Evolutionary conservation across 441 rosid species (phyloP).

Genomic region (Gossypium laxum): DNA sequence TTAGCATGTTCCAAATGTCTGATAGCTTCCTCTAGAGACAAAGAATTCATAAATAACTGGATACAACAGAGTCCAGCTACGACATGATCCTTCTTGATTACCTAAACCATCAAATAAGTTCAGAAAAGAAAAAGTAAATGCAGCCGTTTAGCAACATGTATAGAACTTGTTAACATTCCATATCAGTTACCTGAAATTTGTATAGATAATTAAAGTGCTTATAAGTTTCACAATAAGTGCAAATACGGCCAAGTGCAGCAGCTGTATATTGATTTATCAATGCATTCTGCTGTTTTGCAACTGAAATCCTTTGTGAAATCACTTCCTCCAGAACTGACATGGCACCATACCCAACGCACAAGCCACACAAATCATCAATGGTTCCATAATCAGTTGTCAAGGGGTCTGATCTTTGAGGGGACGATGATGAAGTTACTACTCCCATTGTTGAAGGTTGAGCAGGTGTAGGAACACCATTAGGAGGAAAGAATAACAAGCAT

Average conservation of each 20-base stretch:
- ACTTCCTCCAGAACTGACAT: constrained; percentile 79
- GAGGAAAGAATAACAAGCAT: constrained; percentile 79
- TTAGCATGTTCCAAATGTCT: constrained; percentile 81
- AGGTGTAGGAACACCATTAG: constrained; percentile 57
- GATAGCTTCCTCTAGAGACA: constrained; percentile 79
- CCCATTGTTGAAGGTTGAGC: constrained; percentile 58
- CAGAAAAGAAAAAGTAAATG: neutral
- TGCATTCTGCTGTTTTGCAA: constrained; percentile 49
- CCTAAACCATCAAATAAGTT: constrained; percentile 37
- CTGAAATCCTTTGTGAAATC: constrained; percentile 55
- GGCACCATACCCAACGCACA: constrained; percentile 76
- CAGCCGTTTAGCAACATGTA: too few species aligned
- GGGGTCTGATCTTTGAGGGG: constrained; percentile 90
- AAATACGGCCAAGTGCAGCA: constrained; percentile 70
- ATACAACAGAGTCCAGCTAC: constrained; percentile 96
- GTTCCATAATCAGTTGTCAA: constrained; percentile 89
- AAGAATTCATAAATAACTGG: constrained; percentile 87
- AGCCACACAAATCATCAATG: constrained; percentile 74
- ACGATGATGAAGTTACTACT: constrained; percentile 54
- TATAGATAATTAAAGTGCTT: constrained; percentile 85
- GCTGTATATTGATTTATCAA: constrained; percentile 54
- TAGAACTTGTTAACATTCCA: too few species aligned
- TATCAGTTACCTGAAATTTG: constrained; percentile 61
- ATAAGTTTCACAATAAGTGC: constrained; percentile 76
- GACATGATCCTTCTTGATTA: constrained; percentile 82